Evolutionary conservation across 768 basidiomycete genomes (phyloP).

Genomic region (Leccinum subtestaceum): DNA sequence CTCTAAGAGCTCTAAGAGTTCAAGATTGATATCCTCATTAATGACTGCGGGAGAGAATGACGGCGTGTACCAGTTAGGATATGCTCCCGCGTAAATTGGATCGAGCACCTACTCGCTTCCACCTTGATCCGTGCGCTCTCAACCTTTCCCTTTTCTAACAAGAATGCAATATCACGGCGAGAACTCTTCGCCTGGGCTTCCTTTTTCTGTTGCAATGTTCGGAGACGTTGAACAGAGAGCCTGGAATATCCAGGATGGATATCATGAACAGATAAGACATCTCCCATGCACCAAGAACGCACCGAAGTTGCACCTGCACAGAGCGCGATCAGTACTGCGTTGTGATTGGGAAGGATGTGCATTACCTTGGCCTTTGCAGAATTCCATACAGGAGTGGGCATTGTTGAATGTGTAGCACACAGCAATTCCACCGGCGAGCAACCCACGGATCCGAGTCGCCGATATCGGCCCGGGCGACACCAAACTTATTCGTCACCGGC

Average conservation of each 20-base stretch:
- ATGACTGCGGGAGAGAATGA: constrained; percentile 50
- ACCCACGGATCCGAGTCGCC: constrained; percentile 13
- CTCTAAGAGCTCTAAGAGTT: constrained; percentile 89
- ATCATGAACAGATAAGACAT: neutral
- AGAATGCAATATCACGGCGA: constrained; percentile 76
- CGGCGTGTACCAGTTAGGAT: constrained; percentile 17
- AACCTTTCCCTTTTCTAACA: constrained; percentile 74
- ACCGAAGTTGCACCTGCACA: constrained; percentile 49
- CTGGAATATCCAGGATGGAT: constrained; percentile 38
- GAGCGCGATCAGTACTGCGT: constrained; percentile 5
- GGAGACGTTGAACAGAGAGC: constrained; percentile 79
- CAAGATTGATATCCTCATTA: constrained; percentile 80
- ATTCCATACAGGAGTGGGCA: constrained; percentile 48
- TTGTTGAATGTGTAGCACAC: constrained; percentile 10
- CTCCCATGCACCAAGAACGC: constrained; percentile 8
- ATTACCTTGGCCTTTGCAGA: constrained; percentile 59
- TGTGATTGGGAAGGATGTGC: neutral
- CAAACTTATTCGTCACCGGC: neutral
- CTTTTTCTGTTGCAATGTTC: constrained; percentile 90
- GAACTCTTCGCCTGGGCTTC: constrained; percentile 74
- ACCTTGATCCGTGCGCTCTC: constrained; percentile 86
- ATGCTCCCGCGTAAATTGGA: neutral
- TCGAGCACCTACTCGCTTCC: constrained; percentile 64
- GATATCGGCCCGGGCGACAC: constrained; percentile 1
- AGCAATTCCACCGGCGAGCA: constrained; percentile 1